Evolutionary conservation across 805 yeast genomes (phyloP).

Genomic region (Hanseniaspora taiwanica): DNA sequence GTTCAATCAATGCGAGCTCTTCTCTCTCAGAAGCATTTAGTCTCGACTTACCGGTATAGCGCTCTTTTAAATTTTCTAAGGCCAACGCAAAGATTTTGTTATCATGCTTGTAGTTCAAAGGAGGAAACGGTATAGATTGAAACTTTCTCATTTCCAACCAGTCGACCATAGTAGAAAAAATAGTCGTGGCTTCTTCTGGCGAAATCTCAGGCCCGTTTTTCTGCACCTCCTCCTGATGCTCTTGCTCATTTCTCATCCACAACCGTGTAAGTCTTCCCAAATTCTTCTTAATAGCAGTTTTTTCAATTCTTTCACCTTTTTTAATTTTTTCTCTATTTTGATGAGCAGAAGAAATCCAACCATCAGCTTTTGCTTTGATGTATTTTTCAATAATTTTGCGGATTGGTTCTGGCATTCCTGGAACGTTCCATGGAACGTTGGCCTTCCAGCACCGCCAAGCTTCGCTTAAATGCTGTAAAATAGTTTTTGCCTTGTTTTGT

Average conservation of each 20-base stretch:
- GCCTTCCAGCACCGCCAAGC: constrained; percentile 99
- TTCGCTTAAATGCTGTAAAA: constrained; percentile 86
- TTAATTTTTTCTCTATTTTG: constrained; percentile 80
- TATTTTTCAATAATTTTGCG: constrained; percentile 78
- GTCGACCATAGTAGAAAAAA: constrained; percentile 76
- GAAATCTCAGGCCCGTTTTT: constrained; percentile 79
- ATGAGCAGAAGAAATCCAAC: constrained; percentile 91
- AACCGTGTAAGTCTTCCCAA: constrained; percentile 81
- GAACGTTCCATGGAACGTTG: constrained; percentile 94
- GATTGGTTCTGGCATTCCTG: constrained; percentile 87
- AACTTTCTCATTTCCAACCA: constrained; percentile 83
- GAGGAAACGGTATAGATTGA: constrained; percentile 87
- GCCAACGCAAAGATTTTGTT: constrained; percentile 84
- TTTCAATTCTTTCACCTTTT: constrained; percentile 86
- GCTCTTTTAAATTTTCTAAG: constrained; percentile 73
- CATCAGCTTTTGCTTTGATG: constrained; percentile 89
- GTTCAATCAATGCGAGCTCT: constrained; percentile 85
- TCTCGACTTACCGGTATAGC: constrained; percentile 60
- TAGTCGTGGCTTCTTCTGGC: constrained; percentile 77
- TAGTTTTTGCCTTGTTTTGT: constrained; percentile 73
- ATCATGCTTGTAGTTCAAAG: constrained; percentile 81
- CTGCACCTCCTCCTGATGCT: constrained; percentile 65
- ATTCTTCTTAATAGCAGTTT: constrained; percentile 87
- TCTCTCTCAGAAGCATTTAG: constrained; percentile 81
- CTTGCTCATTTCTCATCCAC: constrained; percentile 89